A percentile compares a stretch with the other conserved stretches of the same genome.
These are phyloP conservation scores for Iris pallida DNA, from an alignment of 116 monocot genomes.

Conservation along the genomic window DNA sequence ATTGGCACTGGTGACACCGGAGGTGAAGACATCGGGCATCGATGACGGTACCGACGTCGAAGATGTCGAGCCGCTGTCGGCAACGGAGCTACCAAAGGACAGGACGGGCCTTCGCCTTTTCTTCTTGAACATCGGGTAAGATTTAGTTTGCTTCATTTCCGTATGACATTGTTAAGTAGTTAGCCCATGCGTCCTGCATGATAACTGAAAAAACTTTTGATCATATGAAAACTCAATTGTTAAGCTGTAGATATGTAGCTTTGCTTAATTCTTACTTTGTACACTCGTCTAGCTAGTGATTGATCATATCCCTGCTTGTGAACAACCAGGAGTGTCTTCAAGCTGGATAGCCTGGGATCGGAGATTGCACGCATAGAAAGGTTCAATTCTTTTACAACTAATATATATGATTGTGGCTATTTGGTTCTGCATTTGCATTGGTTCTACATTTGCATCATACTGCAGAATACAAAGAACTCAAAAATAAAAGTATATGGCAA, in stretches of 20 bases:
- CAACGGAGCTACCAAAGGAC: no score
- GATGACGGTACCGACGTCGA: no score
- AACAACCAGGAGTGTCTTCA: slow-evolving; percentile 23
- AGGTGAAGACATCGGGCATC: no score
- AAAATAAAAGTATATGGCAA: no score
- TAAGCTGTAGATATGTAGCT: background rate
- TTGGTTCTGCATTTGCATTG: no score
- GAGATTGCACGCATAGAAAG: slow-evolving; percentile 34
- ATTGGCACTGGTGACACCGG: no score
- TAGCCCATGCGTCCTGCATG: no score
- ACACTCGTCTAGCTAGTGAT: no score
- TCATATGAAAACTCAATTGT: background rate
- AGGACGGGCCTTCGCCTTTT: background rate
- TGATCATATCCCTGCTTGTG: background rate
- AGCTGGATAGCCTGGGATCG: slow-evolving; percentile 36
- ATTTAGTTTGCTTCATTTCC: background rate
- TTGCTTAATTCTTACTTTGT: background rate
- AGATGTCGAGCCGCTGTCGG: background rate
- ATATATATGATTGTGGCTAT: no score
- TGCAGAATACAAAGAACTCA: no score
- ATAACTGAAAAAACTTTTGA: background rate
- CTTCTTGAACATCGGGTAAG: background rate
- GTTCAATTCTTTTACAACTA: no score
- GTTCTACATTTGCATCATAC: no score
- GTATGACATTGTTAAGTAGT: background rate